Conservation (phyloP, 805 yeast species). For the Torulaspora gathmanii region DNA sequence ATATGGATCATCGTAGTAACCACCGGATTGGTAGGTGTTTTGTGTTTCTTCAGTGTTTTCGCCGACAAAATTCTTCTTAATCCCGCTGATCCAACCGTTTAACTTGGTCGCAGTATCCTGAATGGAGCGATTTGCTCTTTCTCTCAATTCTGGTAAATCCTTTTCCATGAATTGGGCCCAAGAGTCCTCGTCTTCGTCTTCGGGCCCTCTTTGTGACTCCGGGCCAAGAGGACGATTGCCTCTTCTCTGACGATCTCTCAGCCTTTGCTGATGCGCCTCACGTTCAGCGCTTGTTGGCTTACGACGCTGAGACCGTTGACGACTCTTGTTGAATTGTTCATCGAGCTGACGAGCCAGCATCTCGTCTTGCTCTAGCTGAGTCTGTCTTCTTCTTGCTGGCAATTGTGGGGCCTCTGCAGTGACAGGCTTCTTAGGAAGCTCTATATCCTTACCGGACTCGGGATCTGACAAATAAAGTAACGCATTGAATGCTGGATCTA, state of each 20-base stretch:
- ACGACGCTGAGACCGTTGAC: constrained; percentile 11
- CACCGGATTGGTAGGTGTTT: not conserved
- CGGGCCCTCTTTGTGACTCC: constrained; percentile 16
- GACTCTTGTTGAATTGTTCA: constrained; percentile 45
- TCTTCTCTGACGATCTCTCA: constrained; percentile 27
- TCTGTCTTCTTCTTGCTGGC: constrained; percentile 31
- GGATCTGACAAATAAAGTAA: constrained; percentile 77
- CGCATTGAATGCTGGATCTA: constrained; percentile 88
- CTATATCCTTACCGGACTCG: constrained; percentile 44
- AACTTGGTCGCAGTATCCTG: constrained; percentile 76
- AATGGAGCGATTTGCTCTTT: constrained; percentile 64
- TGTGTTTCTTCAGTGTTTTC: constrained; percentile 7
- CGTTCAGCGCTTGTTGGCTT: constrained; percentile 15
- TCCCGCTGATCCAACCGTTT: constrained; percentile 70
- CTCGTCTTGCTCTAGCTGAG: constrained; percentile 70
- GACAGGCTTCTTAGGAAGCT: constrained; percentile 40
- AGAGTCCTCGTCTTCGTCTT: constrained; percentile 42
- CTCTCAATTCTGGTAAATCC: constrained; percentile 57
- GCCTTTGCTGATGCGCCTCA: constrained; percentile 29
- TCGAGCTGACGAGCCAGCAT: constrained; percentile 76
- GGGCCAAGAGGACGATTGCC: constrained; percentile 12
- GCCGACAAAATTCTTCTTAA: constrained; percentile 32
- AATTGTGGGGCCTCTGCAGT: constrained; percentile 25
- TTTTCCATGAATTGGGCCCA: constrained; percentile 55
- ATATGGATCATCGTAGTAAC: constrained; percentile 7